Base-by-base conservation (phyloP, 148 eudicot species). In the Arctostaphylos glauca region DNA sequence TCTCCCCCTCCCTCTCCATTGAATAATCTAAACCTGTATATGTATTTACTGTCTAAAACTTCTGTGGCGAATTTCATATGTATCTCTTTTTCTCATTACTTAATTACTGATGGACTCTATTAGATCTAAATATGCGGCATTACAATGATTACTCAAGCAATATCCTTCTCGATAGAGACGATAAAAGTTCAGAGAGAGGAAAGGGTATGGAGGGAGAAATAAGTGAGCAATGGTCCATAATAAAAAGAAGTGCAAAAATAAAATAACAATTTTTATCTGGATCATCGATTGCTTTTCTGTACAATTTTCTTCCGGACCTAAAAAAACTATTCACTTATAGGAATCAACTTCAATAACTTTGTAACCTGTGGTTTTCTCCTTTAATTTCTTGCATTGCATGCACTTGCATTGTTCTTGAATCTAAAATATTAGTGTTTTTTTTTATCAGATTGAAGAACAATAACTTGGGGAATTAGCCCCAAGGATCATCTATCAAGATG, bases 401-500 rank as follows among this genome's bases (percentile, higher is more conserved):
- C 9, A 13, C 53, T 49, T 15, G 47, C 25, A 52, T 67, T 49
- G 25, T 47, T 79, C 38, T 21, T 48, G 43, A 74, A 25, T 50
- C 58, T 50, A 49, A 49, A 14, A 47, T 43, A 6, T 19, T 23
- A 44, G 15, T 68, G 13, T 0, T 66, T 38, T 1, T 81, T 66
- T 58, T 79, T 21, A 46, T 72, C 38, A 84, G 86, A 66, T 81
- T 76, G 70, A 48, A 76, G 31, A 46, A 53, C 41, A 47, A 66
- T 16, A 15, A 59, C 47, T 59, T 78, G 78, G 23, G 58, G 60
- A 77, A 47, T 19, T 25, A 76, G 78, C 50, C 64, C 55, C 59
- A 72, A 53, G 68, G 60, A 76, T 67, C 16, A 72, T 67, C 16
- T 38, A 55, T 64, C 55, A 87, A 84, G 82, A 94, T 94, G 98